Evolutionary conservation across 371 early-diverging fungal species (phyloP).

Genomic region (Saksenaea oblongispora): DNA sequence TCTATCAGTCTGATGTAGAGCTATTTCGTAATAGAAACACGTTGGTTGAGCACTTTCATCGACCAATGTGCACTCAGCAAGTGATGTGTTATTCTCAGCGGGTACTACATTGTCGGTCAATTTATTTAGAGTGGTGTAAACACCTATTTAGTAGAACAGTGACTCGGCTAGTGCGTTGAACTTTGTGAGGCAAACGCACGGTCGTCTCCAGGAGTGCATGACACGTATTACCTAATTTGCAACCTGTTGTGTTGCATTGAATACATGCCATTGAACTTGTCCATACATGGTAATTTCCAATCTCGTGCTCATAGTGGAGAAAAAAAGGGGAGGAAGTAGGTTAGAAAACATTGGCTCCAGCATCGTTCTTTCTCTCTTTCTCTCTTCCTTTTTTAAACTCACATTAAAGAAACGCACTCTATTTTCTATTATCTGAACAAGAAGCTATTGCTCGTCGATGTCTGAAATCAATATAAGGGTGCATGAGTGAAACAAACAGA

Average conservation of each 20-base stretch:
- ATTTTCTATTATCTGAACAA: too few relatives aligned
- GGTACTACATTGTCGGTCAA: too few relatives aligned
- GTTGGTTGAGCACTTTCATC: too few relatives aligned
- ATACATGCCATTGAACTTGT: background rate
- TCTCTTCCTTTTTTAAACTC: too few relatives aligned
- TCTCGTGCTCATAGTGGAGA: background rate
- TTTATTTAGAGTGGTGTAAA: too few relatives aligned
- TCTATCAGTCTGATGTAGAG: too few relatives aligned
- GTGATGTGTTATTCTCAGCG: too few relatives aligned
- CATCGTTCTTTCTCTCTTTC: background rate
- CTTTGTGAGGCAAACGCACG: conserved; percentile 2
- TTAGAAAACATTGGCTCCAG: background rate
- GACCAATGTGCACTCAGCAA: too few relatives aligned
- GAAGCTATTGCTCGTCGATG: too few relatives aligned
- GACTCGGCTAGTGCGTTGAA: background rate
- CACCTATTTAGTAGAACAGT: too few relatives aligned
- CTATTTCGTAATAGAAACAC: too few relatives aligned
- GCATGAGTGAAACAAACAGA: background rate
- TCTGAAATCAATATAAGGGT: background rate
- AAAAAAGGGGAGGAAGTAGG: background rate
- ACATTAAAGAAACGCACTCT: too few relatives aligned
- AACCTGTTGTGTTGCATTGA: background rate
- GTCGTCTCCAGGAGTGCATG: background rate
- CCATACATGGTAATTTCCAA: background rate
- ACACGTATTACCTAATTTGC: conserved; percentile 2